Base-by-base conservation (phyloP, 1,139 yeast species). In the Pichia sp. region DNA sequence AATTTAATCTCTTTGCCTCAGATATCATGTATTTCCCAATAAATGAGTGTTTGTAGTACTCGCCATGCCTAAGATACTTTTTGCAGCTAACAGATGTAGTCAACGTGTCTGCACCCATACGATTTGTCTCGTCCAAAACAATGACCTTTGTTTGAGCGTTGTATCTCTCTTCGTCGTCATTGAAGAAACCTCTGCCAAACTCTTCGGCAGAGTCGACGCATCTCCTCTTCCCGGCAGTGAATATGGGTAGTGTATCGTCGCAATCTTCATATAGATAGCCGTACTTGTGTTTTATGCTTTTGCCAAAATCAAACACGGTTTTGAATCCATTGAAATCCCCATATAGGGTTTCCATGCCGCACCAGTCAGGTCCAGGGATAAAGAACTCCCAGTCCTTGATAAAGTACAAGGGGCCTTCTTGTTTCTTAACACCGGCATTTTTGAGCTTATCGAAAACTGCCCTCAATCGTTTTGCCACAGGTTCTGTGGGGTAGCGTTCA, bases 401-500 rank as follows among this genome's bases (percentile, higher is more conserved):
- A 55, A 68, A 68, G 5, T 54, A 40, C 23, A 67, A 50, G 0
- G 70, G 70, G 4, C 70, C 70, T 31, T 53, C 49, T 49, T 56
- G 57, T 1, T 52, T 23, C 5, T 54, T 57, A 1, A 53, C 30
- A 19, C 8, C 15, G 8, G 63, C 47, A 8, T 49, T 43, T 32
- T 57, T 61, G 40, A 64, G 61, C 54, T 62, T 66, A 2, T 57
- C 56, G 54, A 53, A 66, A 15, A 61, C 58, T 0, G 36, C 45
- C 23, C 59, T 58, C 31, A 65, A 54, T 15, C 44, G 50, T 8
- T 49, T 34, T 5, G 62, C 67, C 8, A 61, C 61, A 2, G 54
- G 40, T 4, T 44, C 42, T 1, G 69, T 67, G 0, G 67, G 90
- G 66, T 75, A 86, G 62, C 93, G 73, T 64, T 85, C 90, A n/a